Base-by-base conservation (phyloP, 768 basidiomycete genomes). In the Lactifluus subvellereus region DNA sequence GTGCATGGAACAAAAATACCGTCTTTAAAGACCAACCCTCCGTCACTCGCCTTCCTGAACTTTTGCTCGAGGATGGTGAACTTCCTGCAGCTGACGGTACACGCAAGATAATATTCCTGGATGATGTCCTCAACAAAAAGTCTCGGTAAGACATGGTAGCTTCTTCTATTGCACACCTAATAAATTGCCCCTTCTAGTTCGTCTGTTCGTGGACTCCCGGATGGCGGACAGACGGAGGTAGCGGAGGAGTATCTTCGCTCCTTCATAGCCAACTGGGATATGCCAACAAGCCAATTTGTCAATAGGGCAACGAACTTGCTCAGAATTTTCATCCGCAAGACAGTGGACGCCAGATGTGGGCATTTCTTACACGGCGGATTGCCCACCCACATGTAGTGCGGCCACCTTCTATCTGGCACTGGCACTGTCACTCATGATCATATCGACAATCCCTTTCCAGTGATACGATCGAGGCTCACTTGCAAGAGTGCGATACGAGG, bases 181-280 rank as follows among this genome's bases (percentile, higher is more conserved):
- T 40, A 38, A 38, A 62, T n/a, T 33, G 10, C 11, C 16, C 2
- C 6, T 45, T 30, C 0, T 32, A 66, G 62, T 30, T 54, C 61
- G 3, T 54, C 53, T 42, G 52, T 42, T 6, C 65, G 62, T n/a
- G 65, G 61, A 22, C 56, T 66, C 10, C 65, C 65, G 2, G 65
- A 59, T 52, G 27, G 57, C 13, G 57, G 47, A 30, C 57, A 57
- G 20, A 27, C 37, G 18, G 54, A 66, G 1, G 49, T 64, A n/a
- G 65, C 65, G 1, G 57, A 66, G 57, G 43, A 32, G 0, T 66
- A 64, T 22, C 52, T 66, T 6, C 53, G 35, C 13, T 37, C 56
- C 1, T 54, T 55, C 35, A 66, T 57, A 22, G 20, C 30, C 16
- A 30, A 33, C 8, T 66, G 66, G 66, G 22, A 37, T 8, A 1